Evolutionary conservation across 371 early-diverging fungal genomes (phyloP), one percentile per base, ranked within the genome.

Genomic region (Mucor sp.): DNA sequence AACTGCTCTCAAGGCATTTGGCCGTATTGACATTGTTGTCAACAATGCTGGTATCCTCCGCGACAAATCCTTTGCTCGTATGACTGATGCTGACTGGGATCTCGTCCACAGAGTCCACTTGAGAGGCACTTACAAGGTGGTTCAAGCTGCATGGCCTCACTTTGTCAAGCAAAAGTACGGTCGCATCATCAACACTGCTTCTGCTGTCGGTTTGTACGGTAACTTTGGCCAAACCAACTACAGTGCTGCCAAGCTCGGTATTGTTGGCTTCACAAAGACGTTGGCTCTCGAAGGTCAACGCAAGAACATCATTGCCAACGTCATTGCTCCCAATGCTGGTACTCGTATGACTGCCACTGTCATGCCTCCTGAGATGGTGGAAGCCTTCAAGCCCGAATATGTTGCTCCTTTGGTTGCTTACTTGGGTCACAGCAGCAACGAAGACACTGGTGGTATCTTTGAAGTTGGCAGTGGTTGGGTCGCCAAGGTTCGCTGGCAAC

Each of bases 181-280:
- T 50, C 88, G 95, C 43, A 89, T 93, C 74, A 88, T 92, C 77
- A 92, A 92, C 75, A 92, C 93, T 58, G 89, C 95, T 30, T 97
- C 98, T 27, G 94, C 97, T 44, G 98, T 98, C 48, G 99, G 99
- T 71, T 85, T 98, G 55, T 98, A 98, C 79, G 99, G 99, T 72
- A 99, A 99, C 93, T 98, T 97, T 90, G 99, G 99, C 57, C 97
- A 98, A 80, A 92, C 97, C 63, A 98, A 98, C 90, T 99, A 98
- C 85, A 86, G 87, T 65, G 84, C 95, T 79, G 97, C 98, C 62
- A 99, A 99, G 82, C 87, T 95, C 63, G 98, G 95, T 48, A 83
- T 97, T 23, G 91, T 93, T 62, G 96, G 97, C 44, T 88, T 99
- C 66, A 91, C 95, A 74, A 84, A 89, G 72, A 92, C 99, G 17